Percentiles rank a stretch among this genome's conserved stretches.
These are phyloP conservation scores for Turnera subulata DNA, from an alignment of 345 rosid species.

Conservation along the genomic window DNA sequence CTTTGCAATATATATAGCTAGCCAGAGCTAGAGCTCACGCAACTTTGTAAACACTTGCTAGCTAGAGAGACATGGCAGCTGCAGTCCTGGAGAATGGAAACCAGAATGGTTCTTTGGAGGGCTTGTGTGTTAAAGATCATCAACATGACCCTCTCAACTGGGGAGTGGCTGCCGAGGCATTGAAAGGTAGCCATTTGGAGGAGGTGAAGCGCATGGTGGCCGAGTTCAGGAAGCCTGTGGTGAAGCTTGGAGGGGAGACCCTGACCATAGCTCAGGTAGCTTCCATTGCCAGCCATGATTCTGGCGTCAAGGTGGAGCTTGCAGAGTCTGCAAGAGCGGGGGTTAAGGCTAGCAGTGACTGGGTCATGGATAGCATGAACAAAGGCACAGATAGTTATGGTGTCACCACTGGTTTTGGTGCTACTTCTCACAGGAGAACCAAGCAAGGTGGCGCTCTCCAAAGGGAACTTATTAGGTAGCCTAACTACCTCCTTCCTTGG, in stretches of 20 bases:
- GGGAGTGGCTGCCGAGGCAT: conserved; percentile 62
- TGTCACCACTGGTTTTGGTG: conserved; percentile 27
- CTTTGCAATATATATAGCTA: too few relatives aligned
- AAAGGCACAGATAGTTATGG: conserved; percentile 28
- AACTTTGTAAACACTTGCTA: too few relatives aligned
- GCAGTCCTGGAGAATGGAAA: neutral
- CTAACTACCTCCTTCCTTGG: too few relatives aligned
- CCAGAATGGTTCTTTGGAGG: conserved; percentile 13
- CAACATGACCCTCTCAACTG: conserved; percentile 61
- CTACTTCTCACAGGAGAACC: conserved; percentile 31
- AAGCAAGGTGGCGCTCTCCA: conserved; percentile 25
- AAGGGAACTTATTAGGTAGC: conserved; percentile 25
- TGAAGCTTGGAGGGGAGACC: conserved; percentile 64
- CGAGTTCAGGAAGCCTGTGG: conserved; percentile 54
- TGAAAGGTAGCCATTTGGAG: conserved; percentile 80
- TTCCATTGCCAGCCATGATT: conserved; percentile 31
- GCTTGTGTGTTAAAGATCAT: conserved; percentile 3
- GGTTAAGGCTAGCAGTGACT: conserved; percentile 28
- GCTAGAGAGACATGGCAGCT: too few relatives aligned
- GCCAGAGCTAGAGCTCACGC: too few relatives aligned
- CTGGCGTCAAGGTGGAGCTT: conserved; percentile 16
- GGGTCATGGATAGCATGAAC: conserved; percentile 27
- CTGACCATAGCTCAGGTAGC: conserved; percentile 82
- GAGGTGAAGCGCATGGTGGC: conserved; percentile 76
- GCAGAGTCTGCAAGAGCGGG: conserved; percentile 21